Evolutionary conservation across 139 green algal species (phyloP).

Genomic region (Coelastrella sp.): DNA sequence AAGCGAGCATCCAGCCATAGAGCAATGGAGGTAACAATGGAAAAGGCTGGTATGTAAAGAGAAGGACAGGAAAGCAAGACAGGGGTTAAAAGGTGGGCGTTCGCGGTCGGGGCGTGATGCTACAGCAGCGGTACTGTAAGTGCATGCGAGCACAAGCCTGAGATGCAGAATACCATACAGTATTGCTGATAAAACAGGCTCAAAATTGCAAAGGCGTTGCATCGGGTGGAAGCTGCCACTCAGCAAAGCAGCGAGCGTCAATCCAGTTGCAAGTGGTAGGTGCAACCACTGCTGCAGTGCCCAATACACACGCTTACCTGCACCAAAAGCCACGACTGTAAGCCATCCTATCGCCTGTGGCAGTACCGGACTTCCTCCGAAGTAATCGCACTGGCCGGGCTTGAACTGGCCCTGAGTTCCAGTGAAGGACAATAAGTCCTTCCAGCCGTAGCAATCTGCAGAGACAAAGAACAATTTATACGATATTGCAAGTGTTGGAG

Average conservation of each 20-base stretch:
- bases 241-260: too few species aligned
- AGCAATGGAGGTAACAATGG: constrained; percentile 49
- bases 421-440: constrained; percentile 23
- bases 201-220: too few species aligned
- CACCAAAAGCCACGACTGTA: constrained; percentile 48
- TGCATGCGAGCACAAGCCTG: too few species aligned
- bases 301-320: neutral
- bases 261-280: too few species aligned
- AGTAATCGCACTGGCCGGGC: constrained; percentile 51
- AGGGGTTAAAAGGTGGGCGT: neutral
- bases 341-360: constrained; percentile 53
- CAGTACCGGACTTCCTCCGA: constrained; percentile 42
- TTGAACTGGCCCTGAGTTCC: constrained; percentile 18
- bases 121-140: too few species aligned
- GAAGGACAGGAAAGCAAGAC: neutral
- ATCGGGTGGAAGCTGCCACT: too few species aligned
- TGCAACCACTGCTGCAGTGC: neutral
- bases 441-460: constrained; percentile 43
- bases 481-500: neutral
- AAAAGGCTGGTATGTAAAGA: constrained; percentile 51
- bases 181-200: too few species aligned
- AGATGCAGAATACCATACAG: too few species aligned
- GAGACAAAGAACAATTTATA: neutral
- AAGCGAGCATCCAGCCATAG: constrained; percentile 54
- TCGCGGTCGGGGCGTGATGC: too few species aligned